These are phyloP conservation scores for Chlamydomonas sp. DNA, from an alignment of 139 green algal genomes.

Conservation along the genomic window DNA sequence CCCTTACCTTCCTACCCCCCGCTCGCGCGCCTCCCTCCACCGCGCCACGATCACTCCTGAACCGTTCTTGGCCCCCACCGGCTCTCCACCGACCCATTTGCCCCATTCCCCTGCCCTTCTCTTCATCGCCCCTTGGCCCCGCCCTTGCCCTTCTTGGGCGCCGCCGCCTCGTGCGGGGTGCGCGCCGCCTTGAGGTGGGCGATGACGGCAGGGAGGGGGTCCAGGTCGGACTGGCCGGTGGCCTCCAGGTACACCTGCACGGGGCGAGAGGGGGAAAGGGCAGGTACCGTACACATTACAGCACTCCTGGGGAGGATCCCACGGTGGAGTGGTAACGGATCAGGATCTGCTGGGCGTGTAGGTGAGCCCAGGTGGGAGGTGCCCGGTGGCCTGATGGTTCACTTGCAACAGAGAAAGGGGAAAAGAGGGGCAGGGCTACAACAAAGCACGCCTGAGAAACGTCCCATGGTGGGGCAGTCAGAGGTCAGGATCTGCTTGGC, in stretches of 20 bases:
- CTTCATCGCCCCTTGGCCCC: too few species aligned
- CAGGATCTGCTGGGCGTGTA: background rate
- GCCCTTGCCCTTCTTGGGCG: too few species aligned
- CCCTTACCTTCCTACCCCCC: too few species aligned
- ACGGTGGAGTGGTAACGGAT: background rate
- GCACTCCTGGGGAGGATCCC: background rate
- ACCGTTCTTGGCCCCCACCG: too few species aligned
- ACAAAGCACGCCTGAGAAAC: background rate
- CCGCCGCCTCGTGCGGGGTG: too few species aligned
- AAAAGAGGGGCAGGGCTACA: background rate
- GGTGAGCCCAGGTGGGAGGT: background rate
- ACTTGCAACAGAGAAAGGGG: background rate
- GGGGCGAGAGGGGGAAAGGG: background rate
- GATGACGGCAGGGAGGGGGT: slow-evolving; percentile 13
- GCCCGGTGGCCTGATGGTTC: background rate
- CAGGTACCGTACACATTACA: background rate
- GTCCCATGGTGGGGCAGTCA: background rate
- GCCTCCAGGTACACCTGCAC: slow-evolving; percentile 22
- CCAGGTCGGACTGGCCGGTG: background rate
- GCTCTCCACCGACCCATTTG: too few species aligned
- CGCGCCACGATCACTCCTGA: too few species aligned
- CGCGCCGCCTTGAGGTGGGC: slow-evolving; percentile 2
- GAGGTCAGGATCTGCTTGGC: background rate
- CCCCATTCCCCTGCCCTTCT: too few species aligned
- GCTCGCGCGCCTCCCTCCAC: too few species aligned